A percentile compares a stretch with the other conserved stretches of the same genome.
These are phyloP conservation scores for Malus sylvestris DNA, from an alignment of 306 rosid species.

Conservation along the genomic window DNA sequence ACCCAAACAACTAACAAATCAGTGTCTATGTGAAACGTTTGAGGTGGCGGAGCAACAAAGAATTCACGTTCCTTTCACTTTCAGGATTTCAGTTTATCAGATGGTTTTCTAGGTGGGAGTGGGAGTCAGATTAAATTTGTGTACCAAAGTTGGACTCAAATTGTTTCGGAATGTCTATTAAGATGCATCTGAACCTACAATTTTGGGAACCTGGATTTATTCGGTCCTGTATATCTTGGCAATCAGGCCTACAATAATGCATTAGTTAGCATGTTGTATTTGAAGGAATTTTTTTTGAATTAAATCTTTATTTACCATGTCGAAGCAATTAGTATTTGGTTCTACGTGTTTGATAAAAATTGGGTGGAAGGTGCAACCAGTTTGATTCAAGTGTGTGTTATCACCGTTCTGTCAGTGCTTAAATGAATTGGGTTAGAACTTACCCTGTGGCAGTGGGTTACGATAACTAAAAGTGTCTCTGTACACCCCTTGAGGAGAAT, in stretches of 20 bases:
- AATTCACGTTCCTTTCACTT: not conserved
- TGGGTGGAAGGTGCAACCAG: not conserved
- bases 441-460: not conserved
- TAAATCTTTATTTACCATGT: too few species aligned
- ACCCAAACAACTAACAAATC: too few species aligned
- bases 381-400: not conserved
- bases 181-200: not conserved
- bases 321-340: not conserved
- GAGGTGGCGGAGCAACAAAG: not conserved
- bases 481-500: not conserved
- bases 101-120: not conserved
- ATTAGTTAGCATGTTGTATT: not conserved
- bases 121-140: not conserved
- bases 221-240: not conserved
- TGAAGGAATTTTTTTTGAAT: not conserved
- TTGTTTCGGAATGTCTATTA: not conserved
- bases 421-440: not conserved
- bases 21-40: not conserved
- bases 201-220: not conserved
- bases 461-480: not conserved
- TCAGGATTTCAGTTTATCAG: not conserved
- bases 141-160: not conserved
- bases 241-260: not conserved
- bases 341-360: not conserved
- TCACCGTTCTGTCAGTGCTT: not conserved